These are phyloP conservation scores for Infundibulicybe gibba DNA, from an alignment of 768 basidiomycete species.

Conservation along the genomic window DNA sequence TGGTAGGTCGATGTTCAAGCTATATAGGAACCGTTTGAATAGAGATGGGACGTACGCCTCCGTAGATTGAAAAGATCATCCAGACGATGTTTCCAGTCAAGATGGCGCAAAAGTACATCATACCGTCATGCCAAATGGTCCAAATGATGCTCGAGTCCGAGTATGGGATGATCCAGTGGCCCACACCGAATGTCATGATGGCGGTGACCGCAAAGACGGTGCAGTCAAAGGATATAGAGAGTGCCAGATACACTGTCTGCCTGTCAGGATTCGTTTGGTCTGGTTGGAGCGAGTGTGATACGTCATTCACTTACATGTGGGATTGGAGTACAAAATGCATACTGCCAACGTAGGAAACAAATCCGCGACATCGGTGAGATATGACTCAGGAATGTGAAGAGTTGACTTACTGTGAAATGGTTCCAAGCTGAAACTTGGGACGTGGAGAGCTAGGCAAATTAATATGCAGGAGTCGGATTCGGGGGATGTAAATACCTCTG, in stretches of 20 bases:
- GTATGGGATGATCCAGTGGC: too few relatives aligned
- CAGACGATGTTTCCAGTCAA: constrained; percentile 16
- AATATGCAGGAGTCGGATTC: too few relatives aligned
- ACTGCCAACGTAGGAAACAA: neutral
- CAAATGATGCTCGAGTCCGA: neutral
- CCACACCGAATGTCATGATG: neutral
- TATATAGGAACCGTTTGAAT: neutral
- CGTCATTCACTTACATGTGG: neutral
- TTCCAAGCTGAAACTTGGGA: constrained; percentile 11
- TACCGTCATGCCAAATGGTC: constrained; percentile 16
- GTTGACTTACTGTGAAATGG: constrained; percentile 10
- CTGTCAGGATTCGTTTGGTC: neutral
- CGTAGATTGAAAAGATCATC: constrained; percentile 13
- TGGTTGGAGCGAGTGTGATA: neutral
- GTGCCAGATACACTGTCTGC: neutral
- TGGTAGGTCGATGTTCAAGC: neutral
- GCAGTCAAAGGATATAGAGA: neutral
- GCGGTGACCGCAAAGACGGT: neutral
- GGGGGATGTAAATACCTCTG: too few relatives aligned
- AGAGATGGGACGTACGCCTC: constrained; percentile 5
- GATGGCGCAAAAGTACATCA: constrained; percentile 16
- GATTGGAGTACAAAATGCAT: neutral
- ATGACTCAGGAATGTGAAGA: neutral
- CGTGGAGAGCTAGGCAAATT: constrained; percentile 2
- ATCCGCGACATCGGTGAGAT: neutral